Percentiles rank a stretch among this genome's conserved stretches.
Evolutionary conservation across 2,329 filamentous ascomycete species (phyloP).

Genomic region (Paraphaeosphaeria sporulosa): DNA sequence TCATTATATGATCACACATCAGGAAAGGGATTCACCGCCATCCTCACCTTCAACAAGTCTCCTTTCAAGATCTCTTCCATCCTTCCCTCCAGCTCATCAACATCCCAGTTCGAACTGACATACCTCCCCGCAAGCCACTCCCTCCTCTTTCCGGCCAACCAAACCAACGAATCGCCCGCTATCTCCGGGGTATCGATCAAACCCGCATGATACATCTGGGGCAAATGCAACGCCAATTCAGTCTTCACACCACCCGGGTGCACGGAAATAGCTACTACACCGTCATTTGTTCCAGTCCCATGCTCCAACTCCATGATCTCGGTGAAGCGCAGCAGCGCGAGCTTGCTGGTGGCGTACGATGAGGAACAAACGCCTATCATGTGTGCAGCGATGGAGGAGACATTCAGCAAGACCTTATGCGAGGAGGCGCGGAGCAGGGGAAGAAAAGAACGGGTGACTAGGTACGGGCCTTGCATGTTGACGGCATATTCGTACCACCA

Average conservation of each 20-base stretch:
- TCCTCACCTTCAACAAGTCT: slow-evolving; percentile 26
- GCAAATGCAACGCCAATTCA: slow-evolving; percentile 18
- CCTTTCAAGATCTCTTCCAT: slow-evolving; percentile 24
- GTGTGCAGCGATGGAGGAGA: too few species aligned
- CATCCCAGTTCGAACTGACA: slow-evolving; percentile 36
- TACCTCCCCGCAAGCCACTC: slow-evolving; percentile 38
- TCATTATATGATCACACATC: background rate
- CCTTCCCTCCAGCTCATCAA: slow-evolving; percentile 35
- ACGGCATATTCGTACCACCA: too few species aligned
- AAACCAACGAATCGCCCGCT: slow-evolving; percentile 34
- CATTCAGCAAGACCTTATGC: too few species aligned
- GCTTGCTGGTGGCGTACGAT: too few species aligned
- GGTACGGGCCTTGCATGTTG: too few species aligned
- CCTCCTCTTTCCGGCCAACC: slow-evolving; percentile 34
- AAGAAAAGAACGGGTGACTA: too few species aligned
- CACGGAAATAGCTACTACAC: too few species aligned
- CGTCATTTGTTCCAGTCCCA: too few species aligned
- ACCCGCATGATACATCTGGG: slow-evolving; percentile 12
- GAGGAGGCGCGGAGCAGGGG: too few species aligned
- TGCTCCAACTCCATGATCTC: too few species aligned
- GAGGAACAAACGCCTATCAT: too few species aligned
- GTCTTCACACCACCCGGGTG: slow-evolving; percentile 41
- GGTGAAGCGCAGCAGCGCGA: too few species aligned
- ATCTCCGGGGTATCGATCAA: slow-evolving; percentile 35
- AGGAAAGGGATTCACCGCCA: slow-evolving; percentile 22